A percentile compares a stretch with the other conserved stretches of the same genome.
Conservation (phyloP, 2,329 filamentous ascomycete species). For the Colletotrichum lupini region DNA sequence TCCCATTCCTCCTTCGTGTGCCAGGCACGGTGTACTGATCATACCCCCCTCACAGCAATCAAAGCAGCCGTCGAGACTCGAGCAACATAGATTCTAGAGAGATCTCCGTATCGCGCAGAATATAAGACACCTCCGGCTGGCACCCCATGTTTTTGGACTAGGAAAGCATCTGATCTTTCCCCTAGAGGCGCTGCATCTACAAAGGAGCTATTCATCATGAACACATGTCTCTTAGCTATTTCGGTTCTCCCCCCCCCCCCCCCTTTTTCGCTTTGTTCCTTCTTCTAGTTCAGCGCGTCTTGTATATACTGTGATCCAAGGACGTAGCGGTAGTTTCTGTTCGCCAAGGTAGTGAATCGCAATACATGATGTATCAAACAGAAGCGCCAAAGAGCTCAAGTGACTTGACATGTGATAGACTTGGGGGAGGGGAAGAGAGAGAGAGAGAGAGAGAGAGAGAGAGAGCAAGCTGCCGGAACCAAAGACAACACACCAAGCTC, state of each 20-base stretch:
- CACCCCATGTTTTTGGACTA: background rate
- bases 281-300: background rate
- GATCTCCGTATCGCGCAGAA: slow-evolving; percentile 17
- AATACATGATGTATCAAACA: background rate
- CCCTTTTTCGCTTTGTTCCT: background rate
- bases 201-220: slow-evolving; percentile 16
- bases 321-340: background rate
- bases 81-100: slow-evolving; percentile 29
- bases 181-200: slow-evolving; percentile 32
- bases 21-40: slow-evolving; percentile 30
- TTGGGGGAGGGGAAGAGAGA: too few species aligned
- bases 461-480: too few species aligned
- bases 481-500: too few species aligned
- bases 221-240: background rate
- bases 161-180: slow-evolving; percentile 11
- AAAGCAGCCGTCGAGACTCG: slow-evolving; percentile 52
- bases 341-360: background rate
- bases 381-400: too few species aligned
- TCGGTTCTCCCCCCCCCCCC: background rate
- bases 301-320: background rate
- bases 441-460: too few species aligned
- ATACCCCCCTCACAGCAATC: slow-evolving; percentile 46
- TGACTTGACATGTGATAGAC: too few species aligned
- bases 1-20: too few species aligned
- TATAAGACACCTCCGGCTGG: slow-evolving; percentile 12